These are phyloP conservation scores for Gracilariopsis chorda DNA, from an alignment of 23 red algal genomes.

Conservation along the genomic window DNA sequence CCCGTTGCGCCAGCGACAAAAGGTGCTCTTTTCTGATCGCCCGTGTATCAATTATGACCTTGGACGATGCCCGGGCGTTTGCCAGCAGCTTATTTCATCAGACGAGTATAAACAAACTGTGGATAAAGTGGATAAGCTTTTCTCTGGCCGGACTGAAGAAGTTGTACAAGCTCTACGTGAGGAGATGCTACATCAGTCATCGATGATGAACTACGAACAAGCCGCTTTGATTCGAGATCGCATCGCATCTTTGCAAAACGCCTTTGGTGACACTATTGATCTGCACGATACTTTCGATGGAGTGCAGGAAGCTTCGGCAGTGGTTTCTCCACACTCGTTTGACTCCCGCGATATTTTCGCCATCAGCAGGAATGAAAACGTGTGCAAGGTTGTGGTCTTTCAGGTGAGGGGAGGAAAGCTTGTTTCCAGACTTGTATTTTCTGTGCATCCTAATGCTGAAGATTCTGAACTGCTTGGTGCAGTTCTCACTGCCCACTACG, in stretches of 20 bases:
- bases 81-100: constrained; percentile 63
- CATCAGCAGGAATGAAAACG: neutral
- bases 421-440: constrained; percentile 55
- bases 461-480: constrained; percentile 5
- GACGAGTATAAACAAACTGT: constrained; percentile 45
- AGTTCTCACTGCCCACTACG: constrained; percentile 49
- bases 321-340: neutral
- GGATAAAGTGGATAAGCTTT: constrained; percentile 51
- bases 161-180: constrained; percentile 25
- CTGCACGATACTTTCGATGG: neutral
- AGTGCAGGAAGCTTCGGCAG: neutral
- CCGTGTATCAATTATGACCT: constrained; percentile 86
- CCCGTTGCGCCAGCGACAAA: constrained; percentile 67
- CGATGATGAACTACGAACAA: constrained; percentile 43
- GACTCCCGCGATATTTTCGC: constrained; percentile 32
- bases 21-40: constrained; percentile 42
- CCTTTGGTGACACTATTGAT: constrained; percentile 11
- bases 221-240: constrained; percentile 65
- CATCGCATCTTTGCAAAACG: constrained; percentile 14
- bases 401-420: constrained; percentile 55
- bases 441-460: constrained; percentile 4
- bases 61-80: constrained; percentile 81
- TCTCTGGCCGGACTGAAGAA: constrained; percentile 56
- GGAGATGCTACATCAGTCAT: constrained; percentile 42
- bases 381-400: constrained; percentile 58